Evolutionary conservation across 345 rosid genomes (phyloP), one percentile per base, ranked within the genome.

Genomic region (Aethionema arabicum): DNA sequence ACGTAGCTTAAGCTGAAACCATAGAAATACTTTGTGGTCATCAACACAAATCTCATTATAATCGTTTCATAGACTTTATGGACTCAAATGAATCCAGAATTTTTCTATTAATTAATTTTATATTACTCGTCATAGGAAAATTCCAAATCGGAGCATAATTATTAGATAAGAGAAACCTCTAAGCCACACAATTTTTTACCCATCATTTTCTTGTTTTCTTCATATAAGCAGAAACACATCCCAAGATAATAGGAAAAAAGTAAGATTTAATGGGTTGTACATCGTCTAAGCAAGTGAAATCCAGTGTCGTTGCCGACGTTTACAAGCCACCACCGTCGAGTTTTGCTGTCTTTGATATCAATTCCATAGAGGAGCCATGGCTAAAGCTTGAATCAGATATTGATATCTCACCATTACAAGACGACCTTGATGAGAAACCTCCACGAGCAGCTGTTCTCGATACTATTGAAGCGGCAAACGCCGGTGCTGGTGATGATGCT

Each of bases 321-420:
- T 90, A 90, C 78, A 81, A 82, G 11, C 97, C 96, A 5, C 77
- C 81, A 0, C 96, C 90, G 0, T 67, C 97, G 0, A 83, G 95
- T 76, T 83, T 93, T 27, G 86, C 92, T 0, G 89, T 86, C 29
- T 88, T 88, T 58, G 83, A 95, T 56, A 72, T 93, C 77, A 82
- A 77, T 80, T 68, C 97, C 56, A 74, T 90, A 37, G 65, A 88
- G 52, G 99, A 90, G 65, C 99, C 99, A 5, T 93, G 97, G 99
- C 84, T 83, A 0, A 67, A 68, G 30, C 75, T 80, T 6, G 70
- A 68, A 7, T 56, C 53, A 14, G 75, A 70, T 9, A 33, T 59
- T 5, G 15, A 21, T 21, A 21, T 21, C 27, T 21, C 72, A 4
- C 43, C 49, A 29, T 35, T 45, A 13, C 69, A 65, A 7, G 72